A percentile compares a stretch with the other conserved stretches of the same genome.
Conservation (phyloP, 164 flowering plant species). For the Vitis cinerea region DNA sequence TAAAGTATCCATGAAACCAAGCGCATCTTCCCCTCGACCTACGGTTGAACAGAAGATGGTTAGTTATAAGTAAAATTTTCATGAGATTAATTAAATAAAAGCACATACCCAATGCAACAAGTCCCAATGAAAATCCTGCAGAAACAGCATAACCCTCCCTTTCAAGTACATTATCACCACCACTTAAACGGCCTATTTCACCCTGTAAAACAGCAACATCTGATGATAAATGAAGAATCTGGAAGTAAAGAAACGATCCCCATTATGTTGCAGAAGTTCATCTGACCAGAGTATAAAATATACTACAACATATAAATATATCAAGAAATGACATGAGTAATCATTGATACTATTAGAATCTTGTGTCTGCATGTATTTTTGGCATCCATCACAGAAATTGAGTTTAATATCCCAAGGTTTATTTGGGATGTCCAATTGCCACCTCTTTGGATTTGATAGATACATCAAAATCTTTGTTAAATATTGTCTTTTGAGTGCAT, state of each 20-base stretch:
- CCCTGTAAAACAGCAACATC: conserved; percentile 41
- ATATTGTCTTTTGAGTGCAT: no score
- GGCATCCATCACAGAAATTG: no score
- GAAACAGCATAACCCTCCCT: conserved; percentile 98
- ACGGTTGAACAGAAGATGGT: conserved; percentile 21
- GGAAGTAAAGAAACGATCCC: not conserved
- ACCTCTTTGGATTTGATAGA: no score
- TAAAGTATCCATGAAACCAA: conserved; percentile 63
- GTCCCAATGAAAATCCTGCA: conserved; percentile 90
- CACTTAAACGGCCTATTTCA: conserved; percentile 94
- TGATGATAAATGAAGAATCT: not conserved
- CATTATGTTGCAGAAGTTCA: not conserved
- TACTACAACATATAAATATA: not conserved
- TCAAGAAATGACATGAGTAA: not conserved
- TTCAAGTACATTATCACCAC: conserved; percentile 97
- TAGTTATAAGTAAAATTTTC: conserved; percentile 6
- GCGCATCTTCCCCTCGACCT: conserved; percentile 87
- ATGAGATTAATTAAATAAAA: not conserved
- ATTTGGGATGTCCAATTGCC: no score
- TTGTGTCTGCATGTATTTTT: not conserved
- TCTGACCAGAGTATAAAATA: not conserved
- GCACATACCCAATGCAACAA: conserved; percentile 79
- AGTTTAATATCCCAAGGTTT: no score
- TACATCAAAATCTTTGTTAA: no score
- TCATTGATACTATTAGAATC: not conserved